These are phyloP conservation scores for Colletotrichum noveboracense DNA, from an alignment of 2,329 filamentous ascomycete genomes.

Conservation along the genomic window DNA sequence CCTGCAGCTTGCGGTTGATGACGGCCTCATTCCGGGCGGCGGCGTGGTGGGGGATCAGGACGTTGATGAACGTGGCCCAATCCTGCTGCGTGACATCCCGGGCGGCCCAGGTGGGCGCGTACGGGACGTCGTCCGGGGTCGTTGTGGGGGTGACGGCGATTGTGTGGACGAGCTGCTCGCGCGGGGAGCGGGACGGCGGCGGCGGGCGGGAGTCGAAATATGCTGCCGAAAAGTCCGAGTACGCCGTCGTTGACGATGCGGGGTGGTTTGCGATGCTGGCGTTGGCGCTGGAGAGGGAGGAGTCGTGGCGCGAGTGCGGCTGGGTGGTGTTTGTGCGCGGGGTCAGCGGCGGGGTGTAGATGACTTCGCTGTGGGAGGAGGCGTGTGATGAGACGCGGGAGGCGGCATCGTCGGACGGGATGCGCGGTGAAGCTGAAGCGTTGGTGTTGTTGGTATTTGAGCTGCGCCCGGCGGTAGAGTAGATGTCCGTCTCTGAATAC, in stretches of 20 bases:
- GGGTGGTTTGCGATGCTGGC: background rate
- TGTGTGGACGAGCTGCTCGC: slow-evolving; percentile 32
- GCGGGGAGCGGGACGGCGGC: slow-evolving; percentile 21
- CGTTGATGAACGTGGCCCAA: slow-evolving; percentile 65
- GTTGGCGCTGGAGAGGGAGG: background rate
- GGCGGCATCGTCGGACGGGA: slow-evolving; percentile 39
- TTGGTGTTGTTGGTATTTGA: background rate
- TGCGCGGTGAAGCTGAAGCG: slow-evolving; percentile 22
- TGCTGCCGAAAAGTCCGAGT: slow-evolving; percentile 37
- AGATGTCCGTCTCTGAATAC: slow-evolving; percentile 63
- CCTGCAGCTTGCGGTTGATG: slow-evolving; percentile 53
- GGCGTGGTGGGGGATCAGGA: slow-evolving; percentile 55
- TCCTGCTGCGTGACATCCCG: slow-evolving; percentile 57
- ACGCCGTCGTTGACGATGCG: background rate
- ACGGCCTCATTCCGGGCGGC: slow-evolving; percentile 49
- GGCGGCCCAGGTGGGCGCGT: slow-evolving; percentile 37
- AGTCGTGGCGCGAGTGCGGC: background rate
- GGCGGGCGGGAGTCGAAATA: slow-evolving; percentile 54
- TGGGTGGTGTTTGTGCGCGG: slow-evolving; percentile 36
- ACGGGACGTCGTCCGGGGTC: slow-evolving; percentile 50
- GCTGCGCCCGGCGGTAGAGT: slow-evolving; percentile 44
- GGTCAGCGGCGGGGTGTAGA: slow-evolving; percentile 58
- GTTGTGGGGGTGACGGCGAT: slow-evolving; percentile 39
- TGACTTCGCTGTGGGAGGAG: slow-evolving; percentile 45
- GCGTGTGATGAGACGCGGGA: slow-evolving; percentile 38